Base-by-base conservation (phyloP, 108 stramenopile species). In the Skeletonema marinoi region DNA sequence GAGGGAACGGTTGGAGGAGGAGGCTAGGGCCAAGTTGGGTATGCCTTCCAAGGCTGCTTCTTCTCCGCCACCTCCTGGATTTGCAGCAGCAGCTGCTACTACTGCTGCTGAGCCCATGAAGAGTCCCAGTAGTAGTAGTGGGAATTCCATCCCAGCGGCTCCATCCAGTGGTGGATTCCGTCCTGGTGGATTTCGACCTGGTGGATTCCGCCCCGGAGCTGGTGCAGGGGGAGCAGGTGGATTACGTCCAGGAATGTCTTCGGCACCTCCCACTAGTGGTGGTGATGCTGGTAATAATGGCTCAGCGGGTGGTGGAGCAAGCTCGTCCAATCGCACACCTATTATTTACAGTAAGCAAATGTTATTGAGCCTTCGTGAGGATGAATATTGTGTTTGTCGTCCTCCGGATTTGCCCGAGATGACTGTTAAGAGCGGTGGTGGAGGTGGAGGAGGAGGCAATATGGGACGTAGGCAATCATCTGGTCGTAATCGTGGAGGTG, bases 331-430 rank as follows among this genome's bases (percentile, higher is more conserved):
- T 54, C 73, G 79, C 7, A 14, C 51, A 33, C 78, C 82, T 16
- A 38, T 70, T 13, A 83, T 83, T 38, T 80, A 83, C 54, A 76
- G 74, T 75, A 83, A 83, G 74, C 65, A 80, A 50, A 80, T 72
- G 59, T 54, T 82, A 36, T 48, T 82, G 74, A 67, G 70, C 59
- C 44, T 75, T 13, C 62, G 65, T 38, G 81, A 82, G 46, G 62
- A 54, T 29, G 70, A 69, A 9, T 76, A 82, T 64, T 82, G 81
- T 67, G 59, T 68, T 48, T 75, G 81, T 32, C 70, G 42, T 54
- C 81, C 81, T 0, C 68, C 59, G 29, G 70, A 75, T 66, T 75
- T 75, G 65, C 81, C 65, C 21, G 81, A 82, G 31, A 66, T 82
- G 74, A 71, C 65, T 16, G 60, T 82, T 3, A 63, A 56, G 33